Conservation (phyloP, 345 rosid genomes). For the Abelmoschus esculentus region DNA sequence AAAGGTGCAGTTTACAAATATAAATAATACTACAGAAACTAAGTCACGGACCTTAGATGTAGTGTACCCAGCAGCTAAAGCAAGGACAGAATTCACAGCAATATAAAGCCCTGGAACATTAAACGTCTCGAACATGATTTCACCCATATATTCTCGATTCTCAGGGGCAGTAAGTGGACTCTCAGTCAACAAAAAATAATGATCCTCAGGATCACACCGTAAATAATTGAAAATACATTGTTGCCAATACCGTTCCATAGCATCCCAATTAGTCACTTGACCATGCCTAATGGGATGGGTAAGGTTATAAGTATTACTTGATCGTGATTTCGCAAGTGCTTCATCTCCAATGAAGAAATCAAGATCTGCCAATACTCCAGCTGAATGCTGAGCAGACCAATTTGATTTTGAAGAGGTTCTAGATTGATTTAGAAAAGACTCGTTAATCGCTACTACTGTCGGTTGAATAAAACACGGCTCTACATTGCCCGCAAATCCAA, state of each 20-base stretch:
- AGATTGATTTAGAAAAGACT: conserved; percentile 71
- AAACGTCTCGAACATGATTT: conserved; percentile 88
- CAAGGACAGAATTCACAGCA: conserved; percentile 98
- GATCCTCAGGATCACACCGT: conserved; percentile 99
- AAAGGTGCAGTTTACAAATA: background rate
- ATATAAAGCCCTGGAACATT: conserved; percentile 77
- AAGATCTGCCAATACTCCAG: conserved; percentile 97
- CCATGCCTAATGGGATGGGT: conserved; percentile 81
- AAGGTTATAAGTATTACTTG: conserved; percentile 71
- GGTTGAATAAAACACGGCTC: conserved; percentile 95
- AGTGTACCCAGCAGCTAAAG: conserved; percentile 98
- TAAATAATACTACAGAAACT: background rate
- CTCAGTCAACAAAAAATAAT: conserved; percentile 90
- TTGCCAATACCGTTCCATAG: conserved; percentile 99
- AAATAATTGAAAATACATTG: conserved; percentile 86
- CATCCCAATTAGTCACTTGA: conserved; percentile 95
- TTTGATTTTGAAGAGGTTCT: conserved; percentile 58
- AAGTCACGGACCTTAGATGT: conserved; percentile 62
- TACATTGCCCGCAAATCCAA: conserved; percentile 96
- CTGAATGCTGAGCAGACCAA: conserved; percentile 80
- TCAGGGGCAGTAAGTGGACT: conserved; percentile 97
- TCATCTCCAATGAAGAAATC: conserved; percentile 94
- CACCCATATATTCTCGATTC: conserved; percentile 90
- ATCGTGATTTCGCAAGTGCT: conserved; percentile 67
- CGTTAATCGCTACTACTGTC: conserved; percentile 82